Evolutionary conservation across 768 basidiomycete species (phyloP), one percentile per base, ranked within the genome.

Genomic region (Boletus tylopilopsis): DNA sequence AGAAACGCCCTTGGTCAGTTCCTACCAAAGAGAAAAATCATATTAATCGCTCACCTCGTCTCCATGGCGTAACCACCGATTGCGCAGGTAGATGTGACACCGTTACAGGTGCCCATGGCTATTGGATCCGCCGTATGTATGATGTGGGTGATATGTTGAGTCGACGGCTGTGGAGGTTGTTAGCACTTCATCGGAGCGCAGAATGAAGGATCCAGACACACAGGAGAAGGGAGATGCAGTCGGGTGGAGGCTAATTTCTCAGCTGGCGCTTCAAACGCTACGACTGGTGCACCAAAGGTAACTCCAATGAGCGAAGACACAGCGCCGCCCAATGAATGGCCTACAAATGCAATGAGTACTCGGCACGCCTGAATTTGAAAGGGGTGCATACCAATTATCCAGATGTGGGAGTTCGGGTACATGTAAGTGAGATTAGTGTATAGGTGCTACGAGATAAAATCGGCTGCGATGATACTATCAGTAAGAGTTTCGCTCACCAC

Each of bases 91-190:
- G 88, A 94, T 9, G 78, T 72, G 1, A 87, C 73, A 12, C 91
- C 92, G 12, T 73, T 93, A 61, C 91, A 94, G 0, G 76, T 76
- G 1, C 89, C 90, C 80, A 89, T 88, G 4, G 94, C 80, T 30
- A 97, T 90, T 0, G 94, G 94, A 74, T 98, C 95, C 19, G 87
- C 94, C 1, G 88, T 97, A 63, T 97, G 87, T 61, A 89, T 95
- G 8, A 97, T 76, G 60, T 97, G 92, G 0, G 87, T 93, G 35
- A 95, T 74, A 54, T 90, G 87, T 4, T 83, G 79, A 0, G 76
- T 75, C 2, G 84, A 82, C 0, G 85, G 87, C 85, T 88, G 57
- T 16, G 25, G 4, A 40, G 15, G 38, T 38, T 22, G 25, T 59
- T 2, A 50, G 49, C 22, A 45, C 19, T 45, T 24, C 34, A 18